phyloP scores from a whole-genome alignment of 805 yeast species.

The Clavispora vitiphila region DNA sequence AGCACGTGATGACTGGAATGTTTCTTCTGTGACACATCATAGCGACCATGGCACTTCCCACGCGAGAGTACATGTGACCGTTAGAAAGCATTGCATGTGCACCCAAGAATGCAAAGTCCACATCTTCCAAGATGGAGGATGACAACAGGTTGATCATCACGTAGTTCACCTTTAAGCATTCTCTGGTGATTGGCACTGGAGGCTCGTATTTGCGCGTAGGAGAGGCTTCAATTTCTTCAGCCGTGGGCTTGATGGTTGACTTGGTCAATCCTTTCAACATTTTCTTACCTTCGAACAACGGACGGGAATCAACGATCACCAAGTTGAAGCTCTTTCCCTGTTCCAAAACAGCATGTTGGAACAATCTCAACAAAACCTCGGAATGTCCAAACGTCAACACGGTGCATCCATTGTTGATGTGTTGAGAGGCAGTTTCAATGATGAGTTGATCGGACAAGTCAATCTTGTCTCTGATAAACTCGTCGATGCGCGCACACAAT shows the following conservation, averaged over 20 bases:
- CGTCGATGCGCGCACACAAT: conserved; percentile 66
- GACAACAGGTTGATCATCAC: conserved; percentile 75
- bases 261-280: conserved; percentile 61
- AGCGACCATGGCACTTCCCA: conserved; percentile 90
- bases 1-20: conserved; percentile 91
- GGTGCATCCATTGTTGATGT: conserved; percentile 70
- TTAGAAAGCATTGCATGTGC: conserved; percentile 97
- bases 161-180: conserved; percentile 73
- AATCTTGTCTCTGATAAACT: conserved; percentile 78
- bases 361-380: conserved; percentile 70
- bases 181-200: conserved; percentile 29
- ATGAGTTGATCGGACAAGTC: conserved; percentile 80
- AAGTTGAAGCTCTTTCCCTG: conserved; percentile 68
- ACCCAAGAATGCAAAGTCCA: conserved; percentile 87
- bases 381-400: conserved; percentile 87
- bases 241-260: conserved; percentile 19
- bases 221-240: conserved; percentile 17
- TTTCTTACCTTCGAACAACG: conserved; percentile 87
- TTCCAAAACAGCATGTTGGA: conserved; percentile 58
- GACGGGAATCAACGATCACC: conserved; percentile 87
- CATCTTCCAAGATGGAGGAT: conserved; percentile 70
- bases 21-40: conserved; percentile 84
- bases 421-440: conserved; percentile 71
- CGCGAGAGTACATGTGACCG: conserved; percentile 88
- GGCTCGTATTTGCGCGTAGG: conserved; percentile 13